Evolutionary conservation across 2,329 filamentous ascomycete species (phyloP).

Genomic region (Thielaviopsis ethacetica): DNA sequence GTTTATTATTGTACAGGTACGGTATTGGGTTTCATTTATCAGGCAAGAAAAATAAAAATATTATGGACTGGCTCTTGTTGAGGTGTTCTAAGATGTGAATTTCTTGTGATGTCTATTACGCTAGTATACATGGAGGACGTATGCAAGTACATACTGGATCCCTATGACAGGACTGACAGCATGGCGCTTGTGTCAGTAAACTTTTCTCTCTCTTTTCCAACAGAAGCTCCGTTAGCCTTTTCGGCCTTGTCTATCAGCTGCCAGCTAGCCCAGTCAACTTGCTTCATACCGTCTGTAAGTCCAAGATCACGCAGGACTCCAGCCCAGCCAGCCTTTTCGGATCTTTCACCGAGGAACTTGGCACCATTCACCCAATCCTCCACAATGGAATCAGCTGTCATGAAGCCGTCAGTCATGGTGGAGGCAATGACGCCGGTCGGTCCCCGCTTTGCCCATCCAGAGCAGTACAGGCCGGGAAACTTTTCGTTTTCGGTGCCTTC

Average conservation of each 20-base stretch:
- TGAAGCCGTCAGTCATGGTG: slow-evolving; percentile 90
- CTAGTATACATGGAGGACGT: background rate
- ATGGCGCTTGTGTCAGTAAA: slow-evolving; percentile 42
- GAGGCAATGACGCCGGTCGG: slow-evolving; percentile 91
- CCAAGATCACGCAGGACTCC: slow-evolving; percentile 43
- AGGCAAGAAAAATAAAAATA: slow-evolving; percentile 12
- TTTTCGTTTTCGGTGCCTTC: slow-evolving; percentile 18
- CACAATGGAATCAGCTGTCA: slow-evolving; percentile 67
- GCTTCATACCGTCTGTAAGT: slow-evolving; percentile 17
- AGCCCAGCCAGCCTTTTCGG: slow-evolving; percentile 49
- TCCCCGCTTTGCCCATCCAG: slow-evolving; percentile 90
- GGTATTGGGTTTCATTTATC: background rate
- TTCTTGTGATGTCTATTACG: background rate
- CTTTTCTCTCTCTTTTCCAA: slow-evolving; percentile 67
- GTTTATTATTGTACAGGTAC: background rate
- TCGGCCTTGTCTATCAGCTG: slow-evolving; percentile 65
- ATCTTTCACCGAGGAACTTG: slow-evolving; percentile 21
- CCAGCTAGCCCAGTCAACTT: slow-evolving; percentile 75
- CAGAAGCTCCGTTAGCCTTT: slow-evolving; percentile 42
- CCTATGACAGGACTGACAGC: slow-evolving; percentile 26
- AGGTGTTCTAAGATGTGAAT: background rate
- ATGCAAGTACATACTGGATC: background rate
- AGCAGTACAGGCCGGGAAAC: slow-evolving; percentile 66
- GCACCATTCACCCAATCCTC: slow-evolving; percentile 49
- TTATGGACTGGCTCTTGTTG: slow-evolving; percentile 11